Evolutionary conservation across 306 rosid species (phyloP), one percentile per base, ranked within the genome.

Genomic region (Prunus armeniaca): DNA sequence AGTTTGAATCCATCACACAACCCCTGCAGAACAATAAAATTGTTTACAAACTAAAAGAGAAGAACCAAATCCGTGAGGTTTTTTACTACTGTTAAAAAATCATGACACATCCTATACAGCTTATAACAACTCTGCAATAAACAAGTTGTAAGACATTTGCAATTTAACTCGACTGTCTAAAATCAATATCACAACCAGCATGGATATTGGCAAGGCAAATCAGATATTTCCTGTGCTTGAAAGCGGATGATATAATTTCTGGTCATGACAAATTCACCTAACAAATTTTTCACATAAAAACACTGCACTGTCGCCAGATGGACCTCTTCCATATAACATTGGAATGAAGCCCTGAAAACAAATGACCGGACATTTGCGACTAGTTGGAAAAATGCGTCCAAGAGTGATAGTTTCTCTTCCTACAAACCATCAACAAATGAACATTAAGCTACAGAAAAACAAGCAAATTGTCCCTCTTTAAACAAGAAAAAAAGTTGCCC

Each of bases 161-260:
- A 58, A 12, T 14, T 58, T 58, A 58, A 57, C 28, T 58, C 30
- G 9, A 58, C 64, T 22, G 64, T 58, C 64, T 1, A 22, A 58
- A 12, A 2, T 9, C 64, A 9, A 55, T 3, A 55, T 6, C 9
- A 12, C 61, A 55, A 55, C 27, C 61, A 18, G 27, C 61, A 55
- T 55, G 61, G 61, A 55, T n/a, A 0, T 19, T 55, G 61, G 61
- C 55, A 50, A 15, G 55, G 19, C n/a, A 55, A 18, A 22, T 20
- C 25, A 20, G 60, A 8, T 55, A 19, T n/a, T 55, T n/a, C 24
- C 25, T 17, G 60, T 19, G 22, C 24, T 9, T 6, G 89, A 84
- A 78, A 13, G 43, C 58, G 2, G 84, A 88, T 32, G 18, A 76
- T 64, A 18, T 24, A 14, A 25, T 24, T 46, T 68, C 41, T 20